Percentiles rank a stretch among this genome's conserved stretches.
These are phyloP conservation scores for Colletotrichum cuscutae DNA, from an alignment of 2,329 filamentous ascomycete genomes.

Conservation along the genomic window DNA sequence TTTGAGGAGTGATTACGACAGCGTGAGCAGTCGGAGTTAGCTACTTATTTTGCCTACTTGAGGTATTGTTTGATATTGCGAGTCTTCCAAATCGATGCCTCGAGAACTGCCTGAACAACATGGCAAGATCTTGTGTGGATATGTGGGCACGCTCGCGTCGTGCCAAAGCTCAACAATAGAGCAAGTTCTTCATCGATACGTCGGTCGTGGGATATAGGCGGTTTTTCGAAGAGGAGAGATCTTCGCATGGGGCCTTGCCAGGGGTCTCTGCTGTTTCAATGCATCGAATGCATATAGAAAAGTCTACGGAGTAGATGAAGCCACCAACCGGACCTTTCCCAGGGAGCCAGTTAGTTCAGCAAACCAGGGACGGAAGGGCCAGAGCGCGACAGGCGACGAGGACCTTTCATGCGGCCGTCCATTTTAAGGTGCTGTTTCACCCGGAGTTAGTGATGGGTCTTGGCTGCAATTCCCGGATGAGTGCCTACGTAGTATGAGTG, in stretches of 20 bases:
- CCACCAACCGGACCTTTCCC: too few species aligned
- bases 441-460: neutral
- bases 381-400: neutral
- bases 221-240: neutral
- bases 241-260: neutral
- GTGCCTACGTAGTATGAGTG: too few species aligned
- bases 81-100: neutral
- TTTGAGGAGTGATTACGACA: neutral
- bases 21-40: neutral
- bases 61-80: neutral
- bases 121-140: neutral
- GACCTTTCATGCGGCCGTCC: neutral
- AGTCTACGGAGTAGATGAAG: neutral
- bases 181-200: neutral
- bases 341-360: neutral
- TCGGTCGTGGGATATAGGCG: too few species aligned
- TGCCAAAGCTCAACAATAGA: neutral
- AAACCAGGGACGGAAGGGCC: neutral
- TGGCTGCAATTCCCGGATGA: neutral
- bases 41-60: neutral
- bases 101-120: neutral
- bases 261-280: neutral
- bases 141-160: neutral
- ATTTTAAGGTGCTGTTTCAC: neutral
- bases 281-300: neutral